Conservation (phyloP, 768 basidiomycete genomes). For the Amanita jacksonii region DNA sequence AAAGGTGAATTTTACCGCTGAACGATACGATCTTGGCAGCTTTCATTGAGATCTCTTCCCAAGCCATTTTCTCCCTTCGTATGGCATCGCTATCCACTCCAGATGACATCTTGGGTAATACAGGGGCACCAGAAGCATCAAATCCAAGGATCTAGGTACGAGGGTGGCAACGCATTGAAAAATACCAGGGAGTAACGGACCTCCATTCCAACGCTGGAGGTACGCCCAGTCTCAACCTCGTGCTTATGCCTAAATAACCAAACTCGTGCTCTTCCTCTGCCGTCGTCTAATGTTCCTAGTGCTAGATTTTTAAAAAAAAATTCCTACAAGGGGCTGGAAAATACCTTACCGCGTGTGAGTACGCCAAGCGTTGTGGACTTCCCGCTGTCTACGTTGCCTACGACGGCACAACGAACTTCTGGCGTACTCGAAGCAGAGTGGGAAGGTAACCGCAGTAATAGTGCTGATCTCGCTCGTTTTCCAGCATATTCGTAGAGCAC, state of each 20-base stretch:
- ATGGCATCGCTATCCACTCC: slow-evolving; percentile 52
- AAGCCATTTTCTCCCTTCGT: slow-evolving; percentile 81
- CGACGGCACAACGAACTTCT: slow-evolving; percentile 92
- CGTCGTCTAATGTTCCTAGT: slow-evolving; percentile 69
- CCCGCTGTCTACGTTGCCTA: slow-evolving; percentile 91
- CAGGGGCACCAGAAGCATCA: slow-evolving; percentile 62
- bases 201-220: slow-evolving; percentile 96
- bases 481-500: slow-evolving; percentile 38
- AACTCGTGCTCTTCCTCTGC: slow-evolving; percentile 74
- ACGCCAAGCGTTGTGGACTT: slow-evolving; percentile 95
- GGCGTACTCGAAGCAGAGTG: slow-evolving; percentile 68
- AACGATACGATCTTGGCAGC: slow-evolving; percentile 93
- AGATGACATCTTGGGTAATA: slow-evolving; percentile 57
- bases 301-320: slow-evolving; percentile 13
- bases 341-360: slow-evolving; percentile 68
- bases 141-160: slow-evolving; percentile 94
- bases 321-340: slow-evolving; percentile 7
- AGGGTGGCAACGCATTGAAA: slow-evolving; percentile 1
- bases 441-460: slow-evolving; percentile 69
- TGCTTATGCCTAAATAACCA: slow-evolving; percentile 95
- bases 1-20: slow-evolving; percentile 43
- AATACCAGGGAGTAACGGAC: slow-evolving; percentile 28
- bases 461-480: slow-evolving; percentile 43
- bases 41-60: slow-evolving; percentile 89
- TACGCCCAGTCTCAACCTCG: slow-evolving; percentile 92